Base-by-base conservation (phyloP, 2,329 filamentous ascomycete genomes). In the Aureobasidium sp. region DNA sequence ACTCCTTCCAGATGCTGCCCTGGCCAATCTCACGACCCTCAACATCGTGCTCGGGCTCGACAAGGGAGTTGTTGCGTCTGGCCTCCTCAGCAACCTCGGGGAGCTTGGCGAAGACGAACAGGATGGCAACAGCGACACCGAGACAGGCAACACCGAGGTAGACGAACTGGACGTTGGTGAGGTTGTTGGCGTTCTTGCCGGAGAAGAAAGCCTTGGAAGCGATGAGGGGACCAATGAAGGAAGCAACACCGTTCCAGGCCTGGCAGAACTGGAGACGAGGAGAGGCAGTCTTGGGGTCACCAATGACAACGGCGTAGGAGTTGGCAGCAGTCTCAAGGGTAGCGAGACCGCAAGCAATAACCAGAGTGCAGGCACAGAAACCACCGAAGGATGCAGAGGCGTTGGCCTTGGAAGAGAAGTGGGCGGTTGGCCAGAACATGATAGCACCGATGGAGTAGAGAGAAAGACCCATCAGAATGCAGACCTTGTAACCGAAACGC, bases 401-500 rank as follows among this genome's bases (percentile, higher is more conserved):
- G 61, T 72, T 73, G 9, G 62, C 52, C 14, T 68, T 66, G 17
- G 41, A 68, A 22, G 67, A 64, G 66, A 73, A 75, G 60, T 75
- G 71, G 4, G 73, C 73, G 8, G 69, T 69, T 2, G 73, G 73
- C 73, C 73, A 75, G 67, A 75, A 75, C 64, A 73, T 66, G 62
- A 75, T 62, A 20, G 73, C 75, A 65, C 73, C 73, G 57, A 75
- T 61, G 9, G 71, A 73, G 70, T 74, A 74, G 57, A 75, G 65
- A 14, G 58, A 57, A 9, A 75, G 68, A 39, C 73, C 73, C 71
- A 75, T 75, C 61, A 79, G 70, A 67, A 79, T 78, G 27, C 76
- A 78, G 63, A 73, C 63, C 65, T 75, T 77, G 69, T 79, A 79
- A 36, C 77, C 76, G 65, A 73, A 76, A 64, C 75, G 71, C 66